Evolutionary conservation across 129 eudicot genomes (phyloP), one percentile per base, ranked within the genome.

Genomic region (Helianthus tuberosus): DNA sequence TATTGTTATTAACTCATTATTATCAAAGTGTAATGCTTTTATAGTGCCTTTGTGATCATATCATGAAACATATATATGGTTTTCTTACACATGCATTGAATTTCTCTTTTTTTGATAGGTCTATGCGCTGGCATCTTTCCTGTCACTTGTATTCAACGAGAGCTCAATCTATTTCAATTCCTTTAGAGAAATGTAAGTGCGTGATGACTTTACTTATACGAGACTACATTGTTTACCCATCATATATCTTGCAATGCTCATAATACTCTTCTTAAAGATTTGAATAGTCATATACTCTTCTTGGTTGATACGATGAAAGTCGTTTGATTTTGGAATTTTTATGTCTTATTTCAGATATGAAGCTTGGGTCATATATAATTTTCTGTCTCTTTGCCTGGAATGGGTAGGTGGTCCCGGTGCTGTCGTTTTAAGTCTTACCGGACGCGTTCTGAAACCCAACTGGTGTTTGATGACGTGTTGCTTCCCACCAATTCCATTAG

Each of bases 351-450:
- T 75, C 96, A 93, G 98, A 88, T 93, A 93, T 69, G 98, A 93
- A 90, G 98, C 98, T 74, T 93, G 98, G 98, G 98, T 93, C 52
- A 93, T 93, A 44, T 93, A 93, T 84, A 93, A 93, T 83, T 93
- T 93, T 71, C 78, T 93, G 17, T 83, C 96, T 1, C 75, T 93
- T 63, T 93, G 98, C 90, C 86, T 93, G 75, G 98, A 85, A 72
- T 93, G 98, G 96, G 98, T 93, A 2, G 98, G 98, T 75, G 98
- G 98, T 41, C 98, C 98, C 3, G 98, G 98, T 61, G 95, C 98
- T 80, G 96, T 90, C 43, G 98, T 93, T 65, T 64, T 93, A 76
- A 90, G 90, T 79, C 86, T 93, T 48, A 74, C 77, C 50, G 98
- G 98, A 11, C 91, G 96, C 51, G 75, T 90, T 86, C 73, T 93